A percentile compares a stretch with the other conserved stretches of the same genome.
Conservation (phyloP, 257 asterid genomes). For the Jacaranda mimosifolia region DNA sequence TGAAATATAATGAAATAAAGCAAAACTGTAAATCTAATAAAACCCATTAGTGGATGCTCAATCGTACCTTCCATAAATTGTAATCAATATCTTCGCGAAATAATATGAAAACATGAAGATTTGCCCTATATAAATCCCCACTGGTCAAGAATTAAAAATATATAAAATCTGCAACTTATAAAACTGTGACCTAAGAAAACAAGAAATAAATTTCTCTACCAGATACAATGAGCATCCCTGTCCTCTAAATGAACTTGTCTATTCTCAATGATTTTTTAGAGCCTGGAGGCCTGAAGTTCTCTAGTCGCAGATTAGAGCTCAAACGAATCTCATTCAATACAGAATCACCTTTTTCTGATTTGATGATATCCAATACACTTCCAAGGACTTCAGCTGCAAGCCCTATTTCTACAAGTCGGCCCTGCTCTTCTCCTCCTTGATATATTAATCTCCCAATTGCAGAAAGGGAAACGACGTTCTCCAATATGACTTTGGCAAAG, state of each 20-base stretch:
- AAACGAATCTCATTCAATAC: slow-evolving; percentile 57
- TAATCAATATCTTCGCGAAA: slow-evolving; percentile 3
- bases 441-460: slow-evolving; percentile 54
- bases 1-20: no score
- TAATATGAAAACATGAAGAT: slow-evolving; percentile 9
- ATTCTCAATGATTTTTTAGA: slow-evolving; percentile 43
- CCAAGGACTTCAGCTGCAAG: slow-evolving; percentile 69
- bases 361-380: slow-evolving; percentile 52
- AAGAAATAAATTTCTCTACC: slow-evolving; percentile 34
- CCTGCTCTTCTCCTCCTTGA: slow-evolving; percentile 68
- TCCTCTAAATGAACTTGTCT: slow-evolving; percentile 54
- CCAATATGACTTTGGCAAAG: slow-evolving; percentile 53
- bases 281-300: slow-evolving; percentile 58
- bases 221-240: slow-evolving; percentile 38
- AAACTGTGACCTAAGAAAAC: slow-evolving; percentile 30
- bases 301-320: slow-evolving; percentile 53
- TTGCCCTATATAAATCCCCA: not conserved
- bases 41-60: slow-evolving; percentile 24
- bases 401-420: slow-evolving; percentile 62
- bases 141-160: not conserved
- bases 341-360: slow-evolving; percentile 67
- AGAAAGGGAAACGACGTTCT: slow-evolving; percentile 54
- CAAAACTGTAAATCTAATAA: no score
- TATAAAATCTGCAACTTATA: not conserved
- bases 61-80: slow-evolving; percentile 33